phyloP scores from a whole-genome alignment of 2,329 filamentous ascomycete species.

The Nemania sp. region DNA sequence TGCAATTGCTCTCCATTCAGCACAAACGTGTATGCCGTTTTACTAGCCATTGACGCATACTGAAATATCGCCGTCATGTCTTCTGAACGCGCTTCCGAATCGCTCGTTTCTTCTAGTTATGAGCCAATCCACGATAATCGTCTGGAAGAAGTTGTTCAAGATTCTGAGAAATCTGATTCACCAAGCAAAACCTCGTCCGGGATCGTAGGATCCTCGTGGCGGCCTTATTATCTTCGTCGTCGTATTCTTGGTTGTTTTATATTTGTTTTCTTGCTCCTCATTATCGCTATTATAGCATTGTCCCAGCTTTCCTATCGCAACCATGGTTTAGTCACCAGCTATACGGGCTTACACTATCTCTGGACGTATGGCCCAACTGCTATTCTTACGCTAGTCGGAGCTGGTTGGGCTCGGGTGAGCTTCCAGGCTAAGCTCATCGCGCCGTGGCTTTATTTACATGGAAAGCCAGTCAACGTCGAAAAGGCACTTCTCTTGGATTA shows the following conservation, averaged over 20 bases:
- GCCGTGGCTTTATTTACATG: conserved; percentile 1
- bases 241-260: neutral
- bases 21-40: no score
- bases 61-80: no score
- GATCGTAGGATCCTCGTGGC: no score
- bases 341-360: conserved; percentile 1
- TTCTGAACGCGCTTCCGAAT: no score
- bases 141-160: no score
- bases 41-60: no score
- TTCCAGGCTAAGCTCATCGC: conserved; percentile 9
- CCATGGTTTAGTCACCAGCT: neutral
- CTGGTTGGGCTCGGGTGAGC: neutral
- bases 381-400: neutral
- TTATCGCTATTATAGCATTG: neutral
- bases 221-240: conserved; percentile 2
- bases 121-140: no score
- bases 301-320: neutral
- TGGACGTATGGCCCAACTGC: conserved; percentile 16
- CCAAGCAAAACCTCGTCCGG: no score
- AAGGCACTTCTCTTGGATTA: conserved; percentile 10
- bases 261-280: neutral
- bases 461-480: neutral
- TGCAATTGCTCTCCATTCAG: no score
- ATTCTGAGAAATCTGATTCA: neutral
- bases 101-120: no score